Evolutionary conservation across 768 basidiomycete genomes (phyloP), one percentile per base, ranked within the genome.

Genomic region (Lentinula detonsa): DNA sequence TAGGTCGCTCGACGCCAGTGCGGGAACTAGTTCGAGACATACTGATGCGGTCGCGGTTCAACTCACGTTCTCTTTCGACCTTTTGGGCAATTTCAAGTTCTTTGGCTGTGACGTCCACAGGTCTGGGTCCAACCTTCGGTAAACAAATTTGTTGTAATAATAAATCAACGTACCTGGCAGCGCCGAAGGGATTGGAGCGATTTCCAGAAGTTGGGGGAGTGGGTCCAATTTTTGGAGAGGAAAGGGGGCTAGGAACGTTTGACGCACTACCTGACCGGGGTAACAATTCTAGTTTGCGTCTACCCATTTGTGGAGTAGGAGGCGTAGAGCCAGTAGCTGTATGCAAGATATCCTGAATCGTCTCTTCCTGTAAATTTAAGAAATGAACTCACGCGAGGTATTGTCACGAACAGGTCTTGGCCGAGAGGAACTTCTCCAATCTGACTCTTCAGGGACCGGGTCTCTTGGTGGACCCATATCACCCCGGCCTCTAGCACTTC

Each of bases 281-380:
- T 2, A 95, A 76, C 40, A 97, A 84, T 65, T 95, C 91, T 10
- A 98, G 81, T 71, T 92, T 94, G 59, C 84, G 84, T 52, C 94
- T 87, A 61, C 78, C 77, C 65, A 91, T 73, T 67, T 91, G 90
- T 40, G 93, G 93, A 10, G 92, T 91, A 4, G 93, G 85, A 33
- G 93, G 88, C 34, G 88, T 88, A 46, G 91, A 91, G 65, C 71
- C 83, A 58, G 72, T 83, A 37, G 91, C 88, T 92, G 66, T 42
- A 37, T 35, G 21, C 46, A n/a, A 60, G 18, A 23, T 42, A 40
- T n/a, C 3, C 13, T 8, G 4, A 33, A 46, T 23, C 60, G 31
- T 39, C 11, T 42, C 4, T 39, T 40, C 64, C 67, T 57, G 64
- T 65, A 18, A 46, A 40, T 49, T 10, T 31, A 42, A 42, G 23